Base-by-base conservation (phyloP, 306 rosid genomes). In the Inga laurina region DNA sequence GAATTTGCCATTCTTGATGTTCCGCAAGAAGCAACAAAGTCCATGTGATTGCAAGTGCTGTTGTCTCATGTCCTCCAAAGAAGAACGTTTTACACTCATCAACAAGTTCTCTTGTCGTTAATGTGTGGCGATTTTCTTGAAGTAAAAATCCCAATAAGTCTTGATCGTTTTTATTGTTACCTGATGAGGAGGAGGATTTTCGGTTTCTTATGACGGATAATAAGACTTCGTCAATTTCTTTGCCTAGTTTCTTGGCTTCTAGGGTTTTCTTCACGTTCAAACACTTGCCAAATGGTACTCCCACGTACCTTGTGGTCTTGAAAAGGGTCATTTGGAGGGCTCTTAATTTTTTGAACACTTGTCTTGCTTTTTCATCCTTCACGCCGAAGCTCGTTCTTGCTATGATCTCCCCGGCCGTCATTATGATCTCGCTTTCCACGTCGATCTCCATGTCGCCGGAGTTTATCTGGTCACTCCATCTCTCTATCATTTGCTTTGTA, bases 1-100 rank as follows among this genome's bases (percentile, higher is more conserved):
- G 86, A 5, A 10, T 76, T 79, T 95, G 99, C 98, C 99, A 95
- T 10, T 95, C 91, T 54, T 84, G 62, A 83, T 95, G 92, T 9
- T 51, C 75, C 10, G 96, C 96, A 2, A 95, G 86, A 81, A 93
- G 96, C 45, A 95, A 49, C 92, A 95, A 59, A 35, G 96, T 91
- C 98, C 98, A 95, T 2, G 97, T 87, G 81, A 95, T 86, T 2
- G 97, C 97, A 87, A 95, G 86, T 18, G 98, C 97, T 0, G 97
- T 93, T n/a, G 98, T 95, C 82, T 95, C 98, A 82, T 93, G 97
- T 0, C 98, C 97, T 0, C 93, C 98, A 77, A 95, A 93, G 93
- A 93, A 95, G 39, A 95, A 93, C 0, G 98, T 93, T 76, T 95
- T 95, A 82, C 97, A 93, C 83, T 95, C 97, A 67, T 95, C 98